These are phyloP conservation scores for Dinochytrium kinnereticum DNA, from an alignment of 371 early-diverging fungal genomes.

Conservation along the genomic window DNA sequence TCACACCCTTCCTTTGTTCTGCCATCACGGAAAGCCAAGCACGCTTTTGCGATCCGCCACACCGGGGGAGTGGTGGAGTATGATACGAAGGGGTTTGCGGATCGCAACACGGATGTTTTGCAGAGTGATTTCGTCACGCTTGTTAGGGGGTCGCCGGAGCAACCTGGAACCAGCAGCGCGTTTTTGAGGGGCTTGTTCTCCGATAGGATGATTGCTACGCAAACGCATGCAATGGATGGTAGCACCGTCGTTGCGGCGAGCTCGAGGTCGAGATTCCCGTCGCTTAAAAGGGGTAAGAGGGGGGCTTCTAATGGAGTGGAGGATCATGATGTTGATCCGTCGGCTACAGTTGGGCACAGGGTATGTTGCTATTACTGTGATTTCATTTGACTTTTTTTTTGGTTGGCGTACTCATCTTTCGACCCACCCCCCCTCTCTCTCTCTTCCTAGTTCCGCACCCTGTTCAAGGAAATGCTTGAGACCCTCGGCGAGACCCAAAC, in stretches of 20 bases:
- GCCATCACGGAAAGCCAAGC: constrained; percentile 33
- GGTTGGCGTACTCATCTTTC: no score
- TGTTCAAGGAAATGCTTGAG: constrained; percentile 77
- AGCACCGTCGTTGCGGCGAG: constrained; percentile 71
- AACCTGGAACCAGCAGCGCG: constrained; percentile 65
- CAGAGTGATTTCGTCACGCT: constrained; percentile 85
- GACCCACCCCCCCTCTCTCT: neutral
- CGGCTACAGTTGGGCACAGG: constrained; percentile 43
- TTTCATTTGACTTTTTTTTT: neutral
- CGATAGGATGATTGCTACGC: constrained; percentile 77
- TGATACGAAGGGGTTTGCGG: constrained; percentile 74
- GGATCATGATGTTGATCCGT: constrained; percentile 58
- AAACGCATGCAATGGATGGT: constrained; percentile 81
- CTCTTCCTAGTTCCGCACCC: constrained; percentile 65
- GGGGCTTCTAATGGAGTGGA: constrained; percentile 34
- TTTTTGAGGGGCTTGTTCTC: constrained; percentile 86
- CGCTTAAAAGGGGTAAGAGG: constrained; percentile 39
- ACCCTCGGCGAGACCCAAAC: constrained; percentile 82
- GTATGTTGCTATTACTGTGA: constrained; percentile 18
- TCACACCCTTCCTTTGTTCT: constrained; percentile 26
- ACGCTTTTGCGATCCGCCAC: constrained; percentile 77
- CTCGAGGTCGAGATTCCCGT: constrained; percentile 37
- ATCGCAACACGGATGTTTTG: constrained; percentile 74
- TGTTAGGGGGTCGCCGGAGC: constrained; percentile 66
- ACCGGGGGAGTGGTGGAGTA: constrained; percentile 70